Evolutionary conservation across 2,329 filamentous ascomycete species (phyloP).

Genomic region (Talaromyces sp.): DNA sequence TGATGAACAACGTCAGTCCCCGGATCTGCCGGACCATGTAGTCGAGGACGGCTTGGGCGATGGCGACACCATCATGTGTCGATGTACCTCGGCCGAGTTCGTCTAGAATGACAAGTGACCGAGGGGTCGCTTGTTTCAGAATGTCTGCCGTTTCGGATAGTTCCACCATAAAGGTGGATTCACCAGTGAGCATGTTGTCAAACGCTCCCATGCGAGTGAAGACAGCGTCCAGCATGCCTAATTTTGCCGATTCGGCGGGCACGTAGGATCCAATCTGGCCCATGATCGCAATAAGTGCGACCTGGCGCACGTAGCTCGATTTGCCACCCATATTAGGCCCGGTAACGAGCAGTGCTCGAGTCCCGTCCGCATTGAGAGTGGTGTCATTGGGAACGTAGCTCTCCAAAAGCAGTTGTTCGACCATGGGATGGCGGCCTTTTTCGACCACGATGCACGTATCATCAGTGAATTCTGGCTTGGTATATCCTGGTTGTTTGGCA

Average conservation of each 20-base stretch:
- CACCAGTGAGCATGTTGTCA: conserved; percentile 91
- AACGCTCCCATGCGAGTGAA: conserved; percentile 94
- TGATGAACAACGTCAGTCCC: conserved; percentile 90
- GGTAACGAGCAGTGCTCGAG: conserved; percentile 78
- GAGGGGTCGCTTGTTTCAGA: conserved; percentile 77
- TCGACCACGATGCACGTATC: conserved; percentile 63
- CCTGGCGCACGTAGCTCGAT: conserved; percentile 90
- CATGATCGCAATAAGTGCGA: conserved; percentile 87
- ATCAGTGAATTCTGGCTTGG: conserved; percentile 64
- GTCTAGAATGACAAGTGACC: conserved; percentile 84
- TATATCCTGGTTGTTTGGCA: conserved; percentile 80
- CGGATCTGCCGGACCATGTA: conserved; percentile 69
- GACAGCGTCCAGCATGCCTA: conserved; percentile 85
- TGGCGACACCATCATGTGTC: conserved; percentile 93
- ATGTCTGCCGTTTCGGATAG: conserved; percentile 88
- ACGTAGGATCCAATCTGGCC: conserved; percentile 94
- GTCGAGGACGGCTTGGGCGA: conserved; percentile 84
- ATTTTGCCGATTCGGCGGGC: conserved; percentile 64
- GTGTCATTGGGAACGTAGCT: conserved; percentile 90
- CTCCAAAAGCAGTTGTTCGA: conserved; percentile 80
- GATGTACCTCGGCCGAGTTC: conserved; percentile 90
- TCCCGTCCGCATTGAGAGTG: conserved; percentile 58
- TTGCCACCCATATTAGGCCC: conserved; percentile 99
- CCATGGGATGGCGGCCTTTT: conserved; percentile 86
- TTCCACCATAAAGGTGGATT: conserved; percentile 98